These are phyloP conservation scores for Trypanosoma cruzi DNA, from an alignment of 208 protist species.

Conservation along the genomic window DNA sequence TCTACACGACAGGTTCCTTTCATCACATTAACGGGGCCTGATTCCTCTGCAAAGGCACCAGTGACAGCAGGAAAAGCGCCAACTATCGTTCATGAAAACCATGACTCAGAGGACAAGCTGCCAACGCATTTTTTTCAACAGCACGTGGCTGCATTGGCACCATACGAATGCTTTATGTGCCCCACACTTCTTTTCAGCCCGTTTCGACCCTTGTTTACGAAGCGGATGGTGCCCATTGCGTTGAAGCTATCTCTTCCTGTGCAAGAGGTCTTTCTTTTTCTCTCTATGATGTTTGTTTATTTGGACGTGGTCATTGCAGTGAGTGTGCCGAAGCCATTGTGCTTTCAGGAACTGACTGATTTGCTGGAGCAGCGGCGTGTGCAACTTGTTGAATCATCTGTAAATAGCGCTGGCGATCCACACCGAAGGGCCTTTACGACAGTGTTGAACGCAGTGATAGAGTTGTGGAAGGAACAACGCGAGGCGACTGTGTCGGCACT, in stretches of 20 bases:
- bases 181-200: constrained; percentile 65
- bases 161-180: constrained; percentile 61
- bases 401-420: not conserved
- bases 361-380: not conserved
- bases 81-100: not conserved
- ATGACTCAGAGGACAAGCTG: constrained; percentile 3
- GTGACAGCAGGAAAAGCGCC: not conserved
- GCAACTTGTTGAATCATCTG: not conserved
- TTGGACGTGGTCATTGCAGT: constrained; percentile 40
- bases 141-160: constrained; percentile 37
- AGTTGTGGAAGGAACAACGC: constrained; percentile 41
- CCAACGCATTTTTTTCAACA: constrained; percentile 12
- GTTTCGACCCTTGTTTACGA: constrained; percentile 36
- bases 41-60: not conserved
- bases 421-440: constrained; percentile 7
- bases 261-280: constrained; percentile 54
- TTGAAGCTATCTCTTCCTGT: constrained; percentile 43
- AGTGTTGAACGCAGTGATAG: constrained; percentile 31
- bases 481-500: constrained; percentile 45
- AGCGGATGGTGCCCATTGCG: constrained; percentile 30
- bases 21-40: constrained; percentile 10
- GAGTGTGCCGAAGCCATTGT: constrained; percentile 20
- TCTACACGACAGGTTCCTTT: constrained; percentile 51
- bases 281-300: constrained; percentile 47
- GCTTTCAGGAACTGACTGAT: constrained; percentile 12